Base-by-base conservation (phyloP, 345 rosid genomes). In the Citrus trifoliata region DNA sequence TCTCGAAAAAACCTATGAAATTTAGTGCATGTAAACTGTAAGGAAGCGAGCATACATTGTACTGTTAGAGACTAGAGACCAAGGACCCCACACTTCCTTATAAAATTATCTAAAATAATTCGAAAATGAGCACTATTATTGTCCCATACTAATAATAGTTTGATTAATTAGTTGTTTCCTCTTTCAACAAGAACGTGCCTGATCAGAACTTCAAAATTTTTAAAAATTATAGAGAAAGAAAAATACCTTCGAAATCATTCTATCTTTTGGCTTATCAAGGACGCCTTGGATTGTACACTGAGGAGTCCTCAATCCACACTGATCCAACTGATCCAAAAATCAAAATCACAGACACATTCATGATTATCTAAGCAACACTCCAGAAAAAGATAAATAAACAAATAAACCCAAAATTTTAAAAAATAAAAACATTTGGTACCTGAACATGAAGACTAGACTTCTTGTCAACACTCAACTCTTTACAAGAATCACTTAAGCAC, bases 381-480 rank as follows among this genome's bases (percentile, higher is more conserved):
- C 14, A n/a, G 27, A n/a, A 33, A 64, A 14, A 58, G 22, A 72
- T 7, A 46, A 6, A 51, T 28, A 51, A 22, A 40, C 1, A 9
- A 28, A 75, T 28, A 33, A 55, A 28, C 9, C 13, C 42, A 10
- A 77, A 4, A 18, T 21, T 33, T n/a, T 2, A 42, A 42, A 42
- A 33, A 37, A 16, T 5, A 56, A 55, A 71, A 30, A 28, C 0
- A 16, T 28, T 9, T n/a, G 59, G 28, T 59, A 89, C 98, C 95
- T 93, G 97, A 88, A 95, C 94, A 81, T 95, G 97, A 80, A 95
- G 98, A 82, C 93, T 86, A 55, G 97, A 92, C 86, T 89, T 88
- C 80, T 60, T 79, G 60, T 90, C 94, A 71, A 80, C 82, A 65
- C 92, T 80, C 73, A 89, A 75, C 4, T 40, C 78, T 6, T 85